phyloP scores from a whole-genome alignment of 1,139 yeast genomes.

The Kurtzmaniella natalensis region DNA sequence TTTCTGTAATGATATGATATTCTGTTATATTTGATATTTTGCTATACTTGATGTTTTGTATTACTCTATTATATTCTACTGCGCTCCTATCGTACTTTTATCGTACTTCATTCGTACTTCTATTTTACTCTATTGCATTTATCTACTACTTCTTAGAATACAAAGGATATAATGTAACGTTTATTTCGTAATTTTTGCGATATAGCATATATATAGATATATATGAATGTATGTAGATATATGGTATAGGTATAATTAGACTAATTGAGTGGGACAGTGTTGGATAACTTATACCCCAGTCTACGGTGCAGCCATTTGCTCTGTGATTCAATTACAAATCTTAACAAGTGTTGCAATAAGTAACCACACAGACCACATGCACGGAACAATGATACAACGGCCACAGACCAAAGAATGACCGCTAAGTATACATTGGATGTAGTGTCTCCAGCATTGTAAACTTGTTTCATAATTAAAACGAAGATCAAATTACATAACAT shows the following conservation, averaged over 20 bases:
- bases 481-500: constrained; percentile 73
- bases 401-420: constrained; percentile 87
- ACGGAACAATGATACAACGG: constrained; percentile 72
- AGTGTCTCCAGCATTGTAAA: constrained; percentile 61
- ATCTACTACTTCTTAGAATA: too few species aligned
- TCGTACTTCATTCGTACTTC: too few species aligned
- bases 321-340: constrained; percentile 37
- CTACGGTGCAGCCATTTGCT: constrained; percentile 42
- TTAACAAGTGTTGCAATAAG: constrained; percentile 41
- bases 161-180: too few species aligned
- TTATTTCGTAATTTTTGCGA: too few species aligned
- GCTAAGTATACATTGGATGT: constrained; percentile 66
- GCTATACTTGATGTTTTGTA: too few species aligned
- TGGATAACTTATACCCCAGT: constrained; percentile 36
- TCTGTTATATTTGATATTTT: too few species aligned
- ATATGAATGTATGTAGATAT: not conserved
- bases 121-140: too few species aligned
- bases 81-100: too few species aligned
- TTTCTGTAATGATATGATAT: too few species aligned
- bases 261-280: constrained; percentile 31
- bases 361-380: constrained; percentile 74
- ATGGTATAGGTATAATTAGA: too few species aligned
- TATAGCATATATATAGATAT: not conserved
- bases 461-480: constrained; percentile 83
- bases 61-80: too few species aligned